phyloP scores from a whole-genome alignment of 257 asterid genomes.

The Ilex asprella region DNA sequence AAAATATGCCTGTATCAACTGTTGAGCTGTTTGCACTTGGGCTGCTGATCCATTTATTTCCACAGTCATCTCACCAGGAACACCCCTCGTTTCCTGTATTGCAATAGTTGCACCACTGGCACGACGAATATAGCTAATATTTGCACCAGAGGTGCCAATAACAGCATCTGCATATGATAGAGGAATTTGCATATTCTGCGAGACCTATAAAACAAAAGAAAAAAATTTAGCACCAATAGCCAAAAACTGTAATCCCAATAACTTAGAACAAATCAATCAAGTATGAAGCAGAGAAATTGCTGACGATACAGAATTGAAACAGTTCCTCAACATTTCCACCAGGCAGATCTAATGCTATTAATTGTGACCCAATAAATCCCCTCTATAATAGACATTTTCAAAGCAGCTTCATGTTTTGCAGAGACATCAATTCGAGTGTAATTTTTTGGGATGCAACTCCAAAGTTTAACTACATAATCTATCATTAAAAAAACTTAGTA shows the following conservation, averaged over 20 bases:
- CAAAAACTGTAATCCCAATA: neutral
- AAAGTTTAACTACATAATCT: too few relatives aligned
- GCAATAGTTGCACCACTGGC: constrained; percentile 90
- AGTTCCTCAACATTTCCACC: neutral
- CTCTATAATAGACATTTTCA: neutral
- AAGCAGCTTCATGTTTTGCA: neutral
- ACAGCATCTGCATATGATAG: constrained; percentile 79
- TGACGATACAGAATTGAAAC: constrained; percentile 4
- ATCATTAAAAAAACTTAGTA: too few relatives aligned
- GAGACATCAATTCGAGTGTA: too few relatives aligned
- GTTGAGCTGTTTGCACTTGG: constrained; percentile 87
- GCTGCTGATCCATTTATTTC: constrained; percentile 85
- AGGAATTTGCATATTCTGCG: constrained; percentile 79
- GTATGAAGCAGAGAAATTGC: neutral
- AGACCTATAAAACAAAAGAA: constrained; percentile 38
- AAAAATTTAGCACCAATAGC: neutral
- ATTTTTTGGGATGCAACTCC: too few relatives aligned
- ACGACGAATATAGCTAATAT: constrained; percentile 87
- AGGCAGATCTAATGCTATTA: neutral
- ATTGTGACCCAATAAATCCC: neutral
- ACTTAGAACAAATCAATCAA: neutral
- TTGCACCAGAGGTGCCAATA: constrained; percentile 76
- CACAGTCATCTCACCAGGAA: constrained; percentile 91
- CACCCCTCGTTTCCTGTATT: constrained; percentile 73
- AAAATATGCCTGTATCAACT: constrained; percentile 68